Evolutionary conservation across 2,329 filamentous ascomycete genomes (phyloP), one percentile per base, ranked within the genome.

Genomic region (Aureobasidium sp.): DNA sequence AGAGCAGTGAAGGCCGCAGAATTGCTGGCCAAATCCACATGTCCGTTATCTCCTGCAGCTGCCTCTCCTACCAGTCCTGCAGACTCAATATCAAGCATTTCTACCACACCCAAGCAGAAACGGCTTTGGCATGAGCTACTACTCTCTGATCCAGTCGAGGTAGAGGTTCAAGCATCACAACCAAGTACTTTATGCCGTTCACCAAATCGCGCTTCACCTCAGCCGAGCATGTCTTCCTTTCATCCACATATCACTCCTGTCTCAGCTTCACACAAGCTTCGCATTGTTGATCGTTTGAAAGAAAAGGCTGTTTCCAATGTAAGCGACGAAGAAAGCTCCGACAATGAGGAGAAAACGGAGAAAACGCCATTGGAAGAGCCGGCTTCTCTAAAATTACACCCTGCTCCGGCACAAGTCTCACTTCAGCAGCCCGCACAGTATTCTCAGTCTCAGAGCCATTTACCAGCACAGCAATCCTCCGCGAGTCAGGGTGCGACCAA

Each of bases 201-300:
- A 12, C 19, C 25, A 11, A 22, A 21, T 16, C 38, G n/a, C 16
- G 3, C 11, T 32, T 7, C 17, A 11, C 10, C 3, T 40, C 32
- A 2, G 6, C 6, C 47, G 40, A 17, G 17, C 3, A 2, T 12
- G 8, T 14, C 22, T 17, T 35, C 14, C 12, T 8, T 22, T 4
- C 19, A 48, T 14, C 21, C 32, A 12, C 12, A 12, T 11, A 8
- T 19, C 3, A 7, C 22, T 27, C 21, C 14, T 3, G 6, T 4
- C 21, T 17, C 29, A 17, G 19, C 14, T 12, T n/a, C 21, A 25
- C 8, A 8, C 16, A 60, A 61, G n/a, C 57, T 60, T 7, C 60
- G 62, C 37, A 54, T 68, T 12, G 64, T 67, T 2, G 65, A 68
- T 58, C 64, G 63, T 5, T 51, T 68, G 22, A 67, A 63, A 58